Percentiles rank a stretch among this genome's conserved stretches.
Conservation (phyloP, 129 eudicot species). For the Artemisia annua region DNA sequence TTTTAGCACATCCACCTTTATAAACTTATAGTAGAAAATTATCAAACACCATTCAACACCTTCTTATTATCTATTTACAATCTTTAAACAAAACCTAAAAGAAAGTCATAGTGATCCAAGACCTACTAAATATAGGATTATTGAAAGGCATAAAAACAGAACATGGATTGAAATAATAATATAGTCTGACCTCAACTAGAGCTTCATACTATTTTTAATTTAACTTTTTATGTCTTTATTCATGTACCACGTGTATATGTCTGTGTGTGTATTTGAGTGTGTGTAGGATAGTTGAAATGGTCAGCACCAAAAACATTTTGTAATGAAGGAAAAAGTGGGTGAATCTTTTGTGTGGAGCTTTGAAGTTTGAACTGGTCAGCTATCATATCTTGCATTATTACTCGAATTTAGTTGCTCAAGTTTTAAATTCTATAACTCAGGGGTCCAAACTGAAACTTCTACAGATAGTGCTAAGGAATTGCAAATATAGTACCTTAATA, state of each 20-base stretch:
- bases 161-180: conserved; percentile 21
- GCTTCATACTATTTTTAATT: conserved; percentile 15
- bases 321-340: conserved; percentile 12
- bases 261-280: conserved; percentile 23
- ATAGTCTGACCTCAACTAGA: conserved; percentile 21
- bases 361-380: conserved; percentile 61
- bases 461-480: neutral
- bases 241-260: conserved; percentile 16
- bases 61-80: neutral
- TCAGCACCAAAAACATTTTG: conserved; percentile 26
- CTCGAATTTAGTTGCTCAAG: conserved; percentile 20
- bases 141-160: conserved; percentile 19
- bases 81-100: neutral
- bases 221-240: neutral
- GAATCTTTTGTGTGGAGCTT: conserved; percentile 13
- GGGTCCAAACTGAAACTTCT: conserved; percentile 7
- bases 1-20: too few relatives aligned
- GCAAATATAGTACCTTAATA: neutral
- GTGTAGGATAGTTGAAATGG: conserved; percentile 29
- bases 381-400: conserved; percentile 27
- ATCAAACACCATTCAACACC: neutral
- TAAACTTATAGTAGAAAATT: neutral
- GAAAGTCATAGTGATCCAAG: neutral
- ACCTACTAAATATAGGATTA: neutral
- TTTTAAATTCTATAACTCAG: neutral